Evolutionary conservation across 2,329 filamentous ascomycete species (phyloP), one percentile per base, ranked within the genome.

Genomic region (Scedosporium minutisporum): DNA sequence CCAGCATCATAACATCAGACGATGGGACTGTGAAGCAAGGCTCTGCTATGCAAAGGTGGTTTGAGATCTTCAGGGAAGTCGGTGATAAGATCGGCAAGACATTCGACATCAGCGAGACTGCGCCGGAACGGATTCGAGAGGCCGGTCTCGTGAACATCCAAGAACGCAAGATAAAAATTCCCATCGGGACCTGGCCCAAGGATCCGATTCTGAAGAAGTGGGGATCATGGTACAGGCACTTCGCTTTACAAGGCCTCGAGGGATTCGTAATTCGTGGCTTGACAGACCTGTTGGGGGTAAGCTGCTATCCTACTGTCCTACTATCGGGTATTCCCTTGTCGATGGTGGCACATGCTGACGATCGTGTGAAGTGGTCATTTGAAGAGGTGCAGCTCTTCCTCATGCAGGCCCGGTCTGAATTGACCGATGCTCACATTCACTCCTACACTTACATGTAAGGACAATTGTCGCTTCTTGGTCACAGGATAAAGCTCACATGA

Each of bases 251-350:
- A 27, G 51, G 51, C 12, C 18, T 55, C 21, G 51, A 55, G 21
- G 51, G 51, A 23, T 55, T 55, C 51, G 51, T 23, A 2, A 14
- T 55, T 3, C 51, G 51, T 6, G 18, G 18, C 51, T 25, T 55
- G 18, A 55, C 51, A 14, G 51, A 55, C 12, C 5, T 55, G 7
- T 16, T 55, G 21, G 44, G 44, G 16, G 44, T 48, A 18, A n/a
- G 44, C 14, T 21, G 44, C 9, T 48, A 6, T 23, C 44, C 44
- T 12, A 3, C 3, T 38, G 3, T 48, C 44, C n/a, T 48, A 21
- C 44, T 29, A 57, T 68, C 64, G 79, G 10, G 10, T 38, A 12
- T 12, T 38, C 33, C 10, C 2, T 38, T 38, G 9, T 14, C 10
- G 10, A 38, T 4, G 10, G 4, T 12, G 33, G 33, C 10, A 12